Evolutionary conservation across 2,329 filamentous ascomycete genomes (phyloP).

Genomic region (Ophiobolus disseminans): DNA sequence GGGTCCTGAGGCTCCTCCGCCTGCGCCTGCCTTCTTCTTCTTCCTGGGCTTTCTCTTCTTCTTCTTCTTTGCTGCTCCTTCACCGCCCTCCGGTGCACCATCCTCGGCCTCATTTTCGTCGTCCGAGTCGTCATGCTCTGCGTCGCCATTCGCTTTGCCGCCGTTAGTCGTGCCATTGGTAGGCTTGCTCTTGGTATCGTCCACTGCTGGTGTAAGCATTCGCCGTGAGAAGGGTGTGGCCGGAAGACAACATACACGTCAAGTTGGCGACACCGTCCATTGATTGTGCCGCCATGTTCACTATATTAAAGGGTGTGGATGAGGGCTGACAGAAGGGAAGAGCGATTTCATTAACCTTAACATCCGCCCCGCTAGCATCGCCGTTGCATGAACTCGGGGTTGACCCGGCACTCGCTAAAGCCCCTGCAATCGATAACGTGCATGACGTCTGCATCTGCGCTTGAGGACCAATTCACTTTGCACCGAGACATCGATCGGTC

Average conservation of each 20-base stretch:
- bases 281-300: slow-evolving; percentile 48
- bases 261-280: slow-evolving; percentile 47
- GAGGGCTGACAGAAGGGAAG: neutral
- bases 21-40: slow-evolving; percentile 65
- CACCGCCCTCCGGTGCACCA: slow-evolving; percentile 46
- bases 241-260: slow-evolving; percentile 38
- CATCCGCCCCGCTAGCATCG: slow-evolving; percentile 6
- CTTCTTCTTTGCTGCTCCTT: slow-evolving; percentile 70
- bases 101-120: slow-evolving; percentile 62
- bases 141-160: slow-evolving; percentile 53
- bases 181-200: slow-evolving; percentile 42
- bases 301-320: neutral
- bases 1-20: slow-evolving; percentile 54
- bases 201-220: slow-evolving; percentile 40
- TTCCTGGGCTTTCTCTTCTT: slow-evolving; percentile 82
- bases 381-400: neutral
- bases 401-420: slow-evolving; percentile 14
- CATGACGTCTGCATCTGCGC: slow-evolving; percentile 37
- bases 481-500: slow-evolving; percentile 2
- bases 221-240: neutral
- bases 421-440: slow-evolving; percentile 12
- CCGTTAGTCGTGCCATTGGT: slow-evolving; percentile 39
- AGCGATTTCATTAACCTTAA: slow-evolving; percentile 23
- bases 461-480: slow-evolving; percentile 13
- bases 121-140: slow-evolving; percentile 62